A percentile compares a stretch with the other conserved stretches of the same genome.
phyloP scores from a whole-genome alignment of 495 filamentous ascomycete genomes.

The Lasiosphaeria miniovina region DNA sequence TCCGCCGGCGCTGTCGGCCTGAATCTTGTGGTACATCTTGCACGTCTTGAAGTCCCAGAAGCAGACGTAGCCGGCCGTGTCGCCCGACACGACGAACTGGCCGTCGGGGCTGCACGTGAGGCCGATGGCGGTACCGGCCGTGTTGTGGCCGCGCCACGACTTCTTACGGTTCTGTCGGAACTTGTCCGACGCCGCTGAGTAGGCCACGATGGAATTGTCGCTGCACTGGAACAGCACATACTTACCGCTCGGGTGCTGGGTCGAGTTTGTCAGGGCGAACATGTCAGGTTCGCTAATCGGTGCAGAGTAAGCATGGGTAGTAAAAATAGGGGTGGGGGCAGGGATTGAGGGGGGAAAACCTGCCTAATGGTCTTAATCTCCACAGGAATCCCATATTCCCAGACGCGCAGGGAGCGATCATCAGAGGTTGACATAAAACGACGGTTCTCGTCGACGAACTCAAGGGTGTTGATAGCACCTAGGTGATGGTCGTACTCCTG shows the following conservation, averaged over 20 bases:
- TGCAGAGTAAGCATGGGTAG: slow-evolving; percentile 61
- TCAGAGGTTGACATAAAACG: slow-evolving; percentile 98
- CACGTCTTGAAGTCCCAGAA: slow-evolving; percentile 99
- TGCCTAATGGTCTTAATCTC: slow-evolving; percentile 47
- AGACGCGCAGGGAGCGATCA: slow-evolving; percentile 91
- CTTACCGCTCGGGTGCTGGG: slow-evolving; percentile 83
- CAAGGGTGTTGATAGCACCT: slow-evolving; percentile 95
- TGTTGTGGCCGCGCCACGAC: slow-evolving; percentile 92
- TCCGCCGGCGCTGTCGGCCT: slow-evolving; percentile 62
- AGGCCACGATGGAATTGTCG: slow-evolving; percentile 96
- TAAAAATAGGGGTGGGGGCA: not conserved
- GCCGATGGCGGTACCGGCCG: slow-evolving; percentile 88
- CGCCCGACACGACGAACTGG: slow-evolving; percentile 79
- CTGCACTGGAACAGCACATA: slow-evolving; percentile 88
- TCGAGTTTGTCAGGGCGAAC: slow-evolving; percentile 82
- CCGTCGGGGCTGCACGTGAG: slow-evolving; percentile 86
- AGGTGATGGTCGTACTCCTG: slow-evolving; percentile 99
- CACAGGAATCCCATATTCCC: slow-evolving; percentile 96
- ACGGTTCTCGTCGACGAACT: slow-evolving; percentile 89
- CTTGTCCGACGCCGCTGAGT: slow-evolving; percentile 77
- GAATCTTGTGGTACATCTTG: slow-evolving; percentile 95
- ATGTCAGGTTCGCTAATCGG: slow-evolving; percentile 89
- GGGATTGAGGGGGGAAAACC: slow-evolving; percentile 5
- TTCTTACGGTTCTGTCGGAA: slow-evolving; percentile 98
- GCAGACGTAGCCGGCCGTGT: slow-evolving; percentile 81